Percentiles rank a stretch among this genome's conserved stretches.
phyloP scores from a whole-genome alignment of 2,329 filamentous ascomycete genomes.

The Calycina marina region DNA sequence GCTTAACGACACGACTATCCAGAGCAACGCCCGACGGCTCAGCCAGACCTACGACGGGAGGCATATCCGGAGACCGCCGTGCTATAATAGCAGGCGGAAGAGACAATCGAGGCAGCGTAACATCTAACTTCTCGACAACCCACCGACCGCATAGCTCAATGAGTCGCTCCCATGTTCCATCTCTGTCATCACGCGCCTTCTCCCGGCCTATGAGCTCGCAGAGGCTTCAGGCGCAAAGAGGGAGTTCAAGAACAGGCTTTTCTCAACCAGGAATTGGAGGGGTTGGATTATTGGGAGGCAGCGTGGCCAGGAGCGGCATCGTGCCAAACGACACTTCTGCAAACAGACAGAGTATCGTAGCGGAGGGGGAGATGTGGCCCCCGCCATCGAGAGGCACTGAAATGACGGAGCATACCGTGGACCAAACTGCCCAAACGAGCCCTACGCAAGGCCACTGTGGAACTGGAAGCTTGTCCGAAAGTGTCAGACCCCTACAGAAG shows the following conservation, averaged over 20 bases:
- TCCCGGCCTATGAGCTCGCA: constrained; percentile 96
- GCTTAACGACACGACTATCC: too few species aligned
- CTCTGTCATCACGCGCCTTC: constrained; percentile 78
- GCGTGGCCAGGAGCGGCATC: constrained; percentile 40
- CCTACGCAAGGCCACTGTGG: constrained; percentile 46
- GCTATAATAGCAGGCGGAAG: constrained; percentile 16
- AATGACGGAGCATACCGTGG: constrained; percentile 57
- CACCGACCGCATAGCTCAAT: constrained; percentile 50
- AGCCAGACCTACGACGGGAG: constrained; percentile 41
- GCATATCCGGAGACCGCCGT: too few species aligned
- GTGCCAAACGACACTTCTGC: constrained; percentile 30
- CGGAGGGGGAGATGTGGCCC: constrained; percentile 37
- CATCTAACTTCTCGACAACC: constrained; percentile 27
- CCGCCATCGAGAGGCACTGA: constrained; percentile 70
- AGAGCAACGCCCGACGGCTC: constrained; percentile 26
- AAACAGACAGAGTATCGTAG: constrained; percentile 17
- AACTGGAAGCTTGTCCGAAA: constrained; percentile 56
- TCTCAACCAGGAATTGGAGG: constrained; percentile 21
- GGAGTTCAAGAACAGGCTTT: constrained; percentile 31
- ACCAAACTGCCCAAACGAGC: constrained; percentile 62
- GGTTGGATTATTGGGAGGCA: constrained; percentile 30
- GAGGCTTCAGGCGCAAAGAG: constrained; percentile 78
- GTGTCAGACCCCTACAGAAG: constrained; percentile 52
- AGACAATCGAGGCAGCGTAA: constrained; percentile 10
- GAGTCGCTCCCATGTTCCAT: constrained; percentile 78